Evolutionary conservation across 2,329 filamentous ascomycete species (phyloP).

Genomic region (Monosporascus cannonballus): DNA sequence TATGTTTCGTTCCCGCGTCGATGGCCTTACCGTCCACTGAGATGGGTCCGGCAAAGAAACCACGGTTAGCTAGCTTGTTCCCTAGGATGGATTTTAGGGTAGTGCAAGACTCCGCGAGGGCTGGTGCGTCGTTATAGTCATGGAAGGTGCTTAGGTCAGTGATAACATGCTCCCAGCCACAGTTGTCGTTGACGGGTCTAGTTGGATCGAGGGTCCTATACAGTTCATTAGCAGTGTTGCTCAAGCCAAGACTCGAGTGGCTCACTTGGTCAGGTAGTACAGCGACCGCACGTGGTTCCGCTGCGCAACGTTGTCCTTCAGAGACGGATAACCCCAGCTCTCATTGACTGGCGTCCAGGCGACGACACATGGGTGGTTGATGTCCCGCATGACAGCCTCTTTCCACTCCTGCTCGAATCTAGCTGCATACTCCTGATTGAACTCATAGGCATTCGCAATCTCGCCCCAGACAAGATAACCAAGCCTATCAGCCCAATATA

Average conservation of each 20-base stretch:
- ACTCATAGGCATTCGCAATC: slow-evolving; percentile 60
- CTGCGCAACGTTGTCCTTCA: slow-evolving; percentile 51
- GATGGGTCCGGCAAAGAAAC: slow-evolving; percentile 48
- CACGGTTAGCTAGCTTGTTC: slow-evolving; percentile 40
- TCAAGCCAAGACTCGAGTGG: neutral
- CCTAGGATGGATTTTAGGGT: slow-evolving; percentile 48
- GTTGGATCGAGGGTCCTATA: slow-evolving; percentile 50
- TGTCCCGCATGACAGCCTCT: slow-evolving; percentile 55
- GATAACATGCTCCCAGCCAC: slow-evolving; percentile 63
- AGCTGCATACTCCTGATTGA: slow-evolving; percentile 50
- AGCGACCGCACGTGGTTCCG: slow-evolving; percentile 58
- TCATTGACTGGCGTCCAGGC: slow-evolving; percentile 63
- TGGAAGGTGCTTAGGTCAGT: slow-evolving; percentile 64
- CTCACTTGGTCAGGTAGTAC: slow-evolving; percentile 58
- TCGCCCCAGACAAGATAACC: slow-evolving; percentile 60
- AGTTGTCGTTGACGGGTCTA: slow-evolving; percentile 64
- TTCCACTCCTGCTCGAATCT: slow-evolving; percentile 61
- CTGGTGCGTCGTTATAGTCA: slow-evolving; percentile 56
- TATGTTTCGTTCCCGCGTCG: slow-evolving; percentile 46
- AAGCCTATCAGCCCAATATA: slow-evolving; percentile 55
- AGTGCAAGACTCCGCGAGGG: slow-evolving; percentile 48
- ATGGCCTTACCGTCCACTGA: slow-evolving; percentile 11
- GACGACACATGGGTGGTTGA: slow-evolving; percentile 59
- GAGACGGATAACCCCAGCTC: slow-evolving; percentile 57
- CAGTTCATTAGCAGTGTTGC: neutral